A percentile compares a stretch with the other conserved stretches of the same genome.
Conservation (phyloP, 106 monocot species). For the Agapanthus africanus region DNA sequence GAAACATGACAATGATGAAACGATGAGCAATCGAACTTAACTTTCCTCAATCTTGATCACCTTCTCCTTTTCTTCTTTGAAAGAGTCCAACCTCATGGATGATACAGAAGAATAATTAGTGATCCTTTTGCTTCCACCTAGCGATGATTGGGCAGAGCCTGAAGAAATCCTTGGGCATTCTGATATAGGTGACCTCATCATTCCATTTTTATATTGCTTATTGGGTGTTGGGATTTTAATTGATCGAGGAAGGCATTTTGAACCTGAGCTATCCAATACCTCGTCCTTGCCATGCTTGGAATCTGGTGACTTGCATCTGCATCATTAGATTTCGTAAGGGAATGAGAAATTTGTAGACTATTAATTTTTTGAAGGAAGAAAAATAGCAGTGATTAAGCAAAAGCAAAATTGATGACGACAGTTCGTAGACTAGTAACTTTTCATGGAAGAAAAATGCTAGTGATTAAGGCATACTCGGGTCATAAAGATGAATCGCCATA, state of each 20-base stretch:
- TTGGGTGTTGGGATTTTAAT: slow-evolving; percentile 29
- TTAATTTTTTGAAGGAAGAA: not conserved
- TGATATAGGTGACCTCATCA: slow-evolving; percentile 36
- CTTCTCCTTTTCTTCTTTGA: slow-evolving; percentile 62
- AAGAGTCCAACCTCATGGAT: slow-evolving; percentile 41
- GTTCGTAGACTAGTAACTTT: too few relatives aligned
- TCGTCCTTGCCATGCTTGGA: slow-evolving; percentile 24
- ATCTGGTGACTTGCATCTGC: slow-evolving; percentile 53
- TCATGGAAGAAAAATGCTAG: not conserved
- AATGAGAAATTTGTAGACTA: not conserved
- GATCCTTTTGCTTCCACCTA: slow-evolving; percentile 46
- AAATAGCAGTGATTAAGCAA: not conserved
- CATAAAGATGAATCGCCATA: not conserved
- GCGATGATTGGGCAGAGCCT: slow-evolving; percentile 22
- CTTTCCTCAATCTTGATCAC: slow-evolving; percentile 88
- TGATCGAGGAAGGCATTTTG: slow-evolving; percentile 62
- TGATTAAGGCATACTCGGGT: not conserved
- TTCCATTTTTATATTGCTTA: slow-evolving; percentile 38
- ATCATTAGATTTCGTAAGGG: slow-evolving; percentile 8
- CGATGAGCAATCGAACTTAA: slow-evolving; percentile 29
- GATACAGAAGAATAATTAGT: slow-evolving; percentile 30
- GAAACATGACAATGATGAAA: not conserved
- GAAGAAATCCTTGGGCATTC: slow-evolving; percentile 57
- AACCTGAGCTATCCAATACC: slow-evolving; percentile 22
- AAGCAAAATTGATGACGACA: not conserved